Percentiles rank a stretch among this genome's conserved stretches.
Conservation (phyloP, 768 basidiomycete species). For the Macrocybe gigantea region DNA sequence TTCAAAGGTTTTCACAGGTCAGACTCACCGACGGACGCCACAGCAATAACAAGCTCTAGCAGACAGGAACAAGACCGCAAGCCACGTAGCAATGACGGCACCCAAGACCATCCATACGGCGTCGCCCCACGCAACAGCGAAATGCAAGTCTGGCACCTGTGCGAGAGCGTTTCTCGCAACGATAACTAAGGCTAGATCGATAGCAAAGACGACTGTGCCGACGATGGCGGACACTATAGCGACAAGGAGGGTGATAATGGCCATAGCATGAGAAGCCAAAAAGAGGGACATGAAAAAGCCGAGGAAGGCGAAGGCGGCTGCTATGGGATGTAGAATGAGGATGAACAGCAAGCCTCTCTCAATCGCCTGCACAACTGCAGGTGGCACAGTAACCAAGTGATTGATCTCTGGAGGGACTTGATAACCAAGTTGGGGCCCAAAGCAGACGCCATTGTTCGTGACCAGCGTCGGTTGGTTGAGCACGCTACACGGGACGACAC, state of each 20-base stretch:
- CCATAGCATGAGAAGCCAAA: slow-evolving; percentile 46
- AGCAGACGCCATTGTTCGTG: slow-evolving; percentile 43
- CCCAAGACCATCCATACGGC: slow-evolving; percentile 68
- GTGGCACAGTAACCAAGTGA: slow-evolving; percentile 35
- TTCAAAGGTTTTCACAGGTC: neutral
- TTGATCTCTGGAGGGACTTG: slow-evolving; percentile 44
- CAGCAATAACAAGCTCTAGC: slow-evolving; percentile 64
- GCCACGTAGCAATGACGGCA: slow-evolving; percentile 51
- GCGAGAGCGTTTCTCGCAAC: slow-evolving; percentile 40
- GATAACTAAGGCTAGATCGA: slow-evolving; percentile 58
- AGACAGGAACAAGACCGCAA: slow-evolving; percentile 54
- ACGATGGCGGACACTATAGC: slow-evolving; percentile 53
- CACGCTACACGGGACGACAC: slow-evolving; percentile 10
- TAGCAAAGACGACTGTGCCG: slow-evolving; percentile 47
- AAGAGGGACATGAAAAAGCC: slow-evolving; percentile 50
- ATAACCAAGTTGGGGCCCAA: slow-evolving; percentile 67
- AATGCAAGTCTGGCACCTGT: slow-evolving; percentile 28
- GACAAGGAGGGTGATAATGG: slow-evolving; percentile 54
- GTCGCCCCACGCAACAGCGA: slow-evolving; percentile 55
- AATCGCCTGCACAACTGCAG: slow-evolving; percentile 37
- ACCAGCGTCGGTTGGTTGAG: slow-evolving; percentile 30
- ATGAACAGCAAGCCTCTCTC: slow-evolving; percentile 44
- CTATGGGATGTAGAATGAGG: slow-evolving; percentile 66
- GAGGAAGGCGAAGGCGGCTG: slow-evolving; percentile 52
- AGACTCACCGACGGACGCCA: slow-evolving; percentile 44